Conservation (phyloP, 805 yeast genomes). For the Huiozyma naganishii region DNA sequence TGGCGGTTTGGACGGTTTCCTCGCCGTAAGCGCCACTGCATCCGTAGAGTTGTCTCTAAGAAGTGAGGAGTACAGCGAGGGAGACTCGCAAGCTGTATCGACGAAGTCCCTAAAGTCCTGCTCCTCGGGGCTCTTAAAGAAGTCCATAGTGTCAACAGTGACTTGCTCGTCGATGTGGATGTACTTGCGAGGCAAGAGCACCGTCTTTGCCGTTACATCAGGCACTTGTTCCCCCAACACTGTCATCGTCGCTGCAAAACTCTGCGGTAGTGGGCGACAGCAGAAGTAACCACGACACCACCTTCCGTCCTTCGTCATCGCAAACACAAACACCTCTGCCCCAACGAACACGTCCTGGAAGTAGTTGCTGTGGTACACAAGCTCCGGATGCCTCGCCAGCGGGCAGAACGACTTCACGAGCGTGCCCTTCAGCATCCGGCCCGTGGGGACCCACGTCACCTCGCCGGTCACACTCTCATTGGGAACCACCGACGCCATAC, state of each 20-base stretch:
- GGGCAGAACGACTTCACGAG: constrained; percentile 39
- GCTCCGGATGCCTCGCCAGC: constrained; percentile 28
- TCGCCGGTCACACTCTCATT: not conserved
- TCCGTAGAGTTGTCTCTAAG: constrained; percentile 20
- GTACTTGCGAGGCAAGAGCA: constrained; percentile 47
- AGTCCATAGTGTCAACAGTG: constrained; percentile 28
- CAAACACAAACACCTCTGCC: constrained; percentile 68
- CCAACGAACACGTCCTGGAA: constrained; percentile 58
- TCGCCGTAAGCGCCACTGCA: constrained; percentile 8
- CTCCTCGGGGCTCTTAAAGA: constrained; percentile 23
- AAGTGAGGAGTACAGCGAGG: constrained; percentile 28
- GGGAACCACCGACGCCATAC: no score
- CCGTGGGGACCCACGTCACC: constrained; percentile 37
- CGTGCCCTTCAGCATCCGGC: constrained; percentile 34
- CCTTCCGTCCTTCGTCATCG: constrained; percentile 37
- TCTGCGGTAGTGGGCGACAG: constrained; percentile 59
- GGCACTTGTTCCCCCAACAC: constrained; percentile 55
- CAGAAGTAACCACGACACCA: constrained; percentile 79
- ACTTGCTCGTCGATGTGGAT: constrained; percentile 35
- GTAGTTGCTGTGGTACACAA: constrained; percentile 25
- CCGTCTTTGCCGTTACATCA: constrained; percentile 40
- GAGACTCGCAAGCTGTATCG: constrained; percentile 11
- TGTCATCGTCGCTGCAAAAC: constrained; percentile 44
- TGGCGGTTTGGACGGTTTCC: constrained; percentile 35
- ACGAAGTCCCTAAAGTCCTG: constrained; percentile 11